Evolutionary conservation across 2,329 filamentous ascomycete genomes (phyloP), one percentile per base, ranked within the genome.

Genomic region (Venturia nashicola): DNA sequence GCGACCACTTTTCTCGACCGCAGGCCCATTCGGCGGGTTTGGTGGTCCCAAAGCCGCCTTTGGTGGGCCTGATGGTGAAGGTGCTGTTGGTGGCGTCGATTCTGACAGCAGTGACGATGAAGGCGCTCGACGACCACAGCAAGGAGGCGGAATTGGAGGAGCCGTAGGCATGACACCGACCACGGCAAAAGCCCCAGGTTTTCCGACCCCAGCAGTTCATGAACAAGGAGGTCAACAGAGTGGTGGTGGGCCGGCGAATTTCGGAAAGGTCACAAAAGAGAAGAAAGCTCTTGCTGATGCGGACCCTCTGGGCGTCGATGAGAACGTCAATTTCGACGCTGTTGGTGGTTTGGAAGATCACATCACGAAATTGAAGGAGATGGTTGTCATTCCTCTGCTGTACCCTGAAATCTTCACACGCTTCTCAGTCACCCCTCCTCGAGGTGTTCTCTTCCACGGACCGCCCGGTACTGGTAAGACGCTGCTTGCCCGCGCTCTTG

Each of bases 21-120:
- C 88, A 72, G 94, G 94, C 9, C 94, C 94, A 2, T 97, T 99
- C 74, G 94, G 91, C 65, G 91, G 94, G 51, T 89, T 89, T 57
- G 86, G 87, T 54, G 90, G 90, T 43, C 82, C 82, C 51, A 82
- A 86, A 40, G 84, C 90, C 18, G 80, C 94, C 14, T 82, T 93
- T 64, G 86, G 81, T 66, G 90, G 90, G 0, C 87, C 89, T 5
- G 89, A 87, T 79, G 88, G 87, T 64, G 85, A 85, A 54, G 88
- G 84, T 14, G 89, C 89, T 27, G 84, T 85, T 66, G 91, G 87
- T 36, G 90, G 88, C 62, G 89, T 86, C 9, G 94, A 97, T 70
- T 96, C 93, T 6, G 94, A 99, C 72, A 97, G 91, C 74, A 99
- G 94, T 73, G 94, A 99, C 70, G 94, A 99, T 68, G 94, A 99